phyloP scores from a whole-genome alignment of 2,329 filamentous ascomycete genomes.

The Plectosphaerella cucumerina region DNA sequence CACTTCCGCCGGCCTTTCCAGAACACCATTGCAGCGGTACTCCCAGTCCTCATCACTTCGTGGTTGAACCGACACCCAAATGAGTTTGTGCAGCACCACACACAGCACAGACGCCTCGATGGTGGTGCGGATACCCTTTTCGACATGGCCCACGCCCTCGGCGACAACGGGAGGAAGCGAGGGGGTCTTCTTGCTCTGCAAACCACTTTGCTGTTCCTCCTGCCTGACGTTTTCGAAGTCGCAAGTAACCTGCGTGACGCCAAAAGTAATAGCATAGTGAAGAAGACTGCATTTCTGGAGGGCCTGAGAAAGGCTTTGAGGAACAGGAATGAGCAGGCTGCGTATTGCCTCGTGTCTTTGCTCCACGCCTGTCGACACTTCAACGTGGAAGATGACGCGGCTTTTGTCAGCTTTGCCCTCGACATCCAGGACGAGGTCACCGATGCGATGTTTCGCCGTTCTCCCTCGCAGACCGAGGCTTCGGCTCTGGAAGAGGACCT shows the following conservation, averaged over 20 bases:
- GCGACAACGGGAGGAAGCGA: constrained; percentile 53
- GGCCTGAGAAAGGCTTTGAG: constrained; percentile 57
- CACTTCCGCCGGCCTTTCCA: constrained; percentile 63
- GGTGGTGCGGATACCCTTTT: constrained; percentile 63
- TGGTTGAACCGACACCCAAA: constrained; percentile 63
- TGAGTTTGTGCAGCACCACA: constrained; percentile 62
- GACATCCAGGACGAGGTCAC: constrained; percentile 67
- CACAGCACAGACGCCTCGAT: constrained; percentile 57
- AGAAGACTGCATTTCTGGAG: constrained; percentile 64
- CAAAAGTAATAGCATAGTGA: constrained; percentile 58
- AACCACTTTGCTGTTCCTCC: constrained; percentile 56
- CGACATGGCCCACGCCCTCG: constrained; percentile 62
- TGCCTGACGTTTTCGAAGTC: constrained; percentile 67
- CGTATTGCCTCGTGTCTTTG: constrained; percentile 60
- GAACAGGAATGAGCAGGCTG: constrained; percentile 62
- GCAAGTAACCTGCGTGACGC: constrained; percentile 63
- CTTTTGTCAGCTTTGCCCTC: constrained; percentile 62
- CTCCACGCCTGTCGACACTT: constrained; percentile 63
- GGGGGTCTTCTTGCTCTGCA: constrained; percentile 59
- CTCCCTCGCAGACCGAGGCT: constrained; percentile 41
- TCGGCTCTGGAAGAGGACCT: constrained; percentile 56
- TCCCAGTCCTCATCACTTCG: constrained; percentile 58
- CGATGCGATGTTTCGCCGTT: constrained; percentile 59
- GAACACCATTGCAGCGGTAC: constrained; percentile 56
- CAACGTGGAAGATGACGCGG: constrained; percentile 56